Percentiles rank a stretch among this genome's conserved stretches.
Evolutionary conservation across 169 alveolate species (phyloP).

Genomic region (Theileria orientalis): DNA sequence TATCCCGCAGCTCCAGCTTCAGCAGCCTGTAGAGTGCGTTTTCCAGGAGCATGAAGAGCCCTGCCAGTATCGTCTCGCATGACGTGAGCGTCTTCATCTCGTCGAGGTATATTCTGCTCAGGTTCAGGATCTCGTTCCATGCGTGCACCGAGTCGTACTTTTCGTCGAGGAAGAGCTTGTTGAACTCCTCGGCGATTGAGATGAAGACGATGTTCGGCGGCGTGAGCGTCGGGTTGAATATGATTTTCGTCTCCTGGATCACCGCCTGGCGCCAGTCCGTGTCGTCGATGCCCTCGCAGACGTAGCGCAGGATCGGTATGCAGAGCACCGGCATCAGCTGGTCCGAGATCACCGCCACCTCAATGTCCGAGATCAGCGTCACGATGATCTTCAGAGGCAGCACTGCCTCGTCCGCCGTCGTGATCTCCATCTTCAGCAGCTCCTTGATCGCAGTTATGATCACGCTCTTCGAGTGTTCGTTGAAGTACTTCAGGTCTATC

Average conservation of each 20-base stretch:
- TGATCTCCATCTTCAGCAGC: constrained; percentile 31
- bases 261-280: constrained; percentile 56
- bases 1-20: constrained; percentile 8
- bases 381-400: constrained; percentile 60
- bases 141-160: constrained; percentile 16
- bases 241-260: constrained; percentile 42
- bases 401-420: constrained; percentile 41
- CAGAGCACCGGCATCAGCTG: constrained; percentile 63
- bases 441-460: constrained; percentile 54
- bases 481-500: constrained; percentile 50
- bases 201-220: constrained; percentile 50
- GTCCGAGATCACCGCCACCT: constrained; percentile 44
- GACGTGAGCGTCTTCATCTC: constrained; percentile 31
- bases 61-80: constrained; percentile 34
- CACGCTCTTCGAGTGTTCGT: constrained; percentile 52
- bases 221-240: constrained; percentile 59
- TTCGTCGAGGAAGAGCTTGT: not conserved
- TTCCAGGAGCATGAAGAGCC: constrained; percentile 53
- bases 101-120: constrained; percentile 52
- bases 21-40: constrained; percentile 43
- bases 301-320: constrained; percentile 54
- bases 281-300: constrained; percentile 50
- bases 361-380: constrained; percentile 53
- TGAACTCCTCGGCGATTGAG: constrained; percentile 41
- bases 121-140: constrained; percentile 53